Conservation (phyloP, 306 rosid genomes). For the Vachellia collinsii region DNA sequence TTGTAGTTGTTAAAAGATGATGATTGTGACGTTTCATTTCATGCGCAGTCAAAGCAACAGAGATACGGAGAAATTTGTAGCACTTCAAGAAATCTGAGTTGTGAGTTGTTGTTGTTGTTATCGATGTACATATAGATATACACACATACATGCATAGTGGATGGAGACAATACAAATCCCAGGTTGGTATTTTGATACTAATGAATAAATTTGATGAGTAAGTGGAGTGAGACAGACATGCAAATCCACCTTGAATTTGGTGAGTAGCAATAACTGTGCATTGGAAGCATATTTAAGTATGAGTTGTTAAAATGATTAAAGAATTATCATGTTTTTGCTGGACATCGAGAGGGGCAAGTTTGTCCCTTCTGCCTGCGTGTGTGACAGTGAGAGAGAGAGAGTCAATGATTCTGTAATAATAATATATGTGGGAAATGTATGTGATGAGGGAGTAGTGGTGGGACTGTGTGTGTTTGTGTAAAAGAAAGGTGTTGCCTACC, state of each 20-base stretch:
- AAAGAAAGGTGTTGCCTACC: constrained; percentile 21
- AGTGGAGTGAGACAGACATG: neutral
- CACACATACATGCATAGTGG: neutral
- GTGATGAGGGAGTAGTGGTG: neutral
- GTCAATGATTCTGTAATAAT: constrained; percentile 55
- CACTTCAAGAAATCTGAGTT: constrained; percentile 30
- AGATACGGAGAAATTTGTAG: constrained; percentile 24
- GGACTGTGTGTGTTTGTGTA: neutral
- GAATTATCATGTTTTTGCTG: constrained; percentile 34
- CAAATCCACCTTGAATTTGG: constrained; percentile 52
- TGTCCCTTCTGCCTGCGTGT: neutral
- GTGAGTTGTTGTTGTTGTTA: neutral
- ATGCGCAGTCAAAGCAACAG: constrained; percentile 36
- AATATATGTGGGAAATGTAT: no score
- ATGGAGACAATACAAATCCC: constrained; percentile 44
- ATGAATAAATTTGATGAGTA: neutral
- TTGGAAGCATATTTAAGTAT: constrained; percentile 20
- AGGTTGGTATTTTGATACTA: constrained; percentile 27
- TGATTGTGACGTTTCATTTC: constrained; percentile 47
- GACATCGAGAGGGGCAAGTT: constrained; percentile 20
- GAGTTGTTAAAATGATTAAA: constrained; percentile 30
- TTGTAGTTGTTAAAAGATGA: constrained; percentile 9
- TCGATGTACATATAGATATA: neutral
- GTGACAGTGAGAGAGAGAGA: constrained; percentile 19
- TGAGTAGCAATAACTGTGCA: constrained; percentile 57